Conservation (phyloP, 257 asterid species). For the Nicotiana otophora region DNA sequence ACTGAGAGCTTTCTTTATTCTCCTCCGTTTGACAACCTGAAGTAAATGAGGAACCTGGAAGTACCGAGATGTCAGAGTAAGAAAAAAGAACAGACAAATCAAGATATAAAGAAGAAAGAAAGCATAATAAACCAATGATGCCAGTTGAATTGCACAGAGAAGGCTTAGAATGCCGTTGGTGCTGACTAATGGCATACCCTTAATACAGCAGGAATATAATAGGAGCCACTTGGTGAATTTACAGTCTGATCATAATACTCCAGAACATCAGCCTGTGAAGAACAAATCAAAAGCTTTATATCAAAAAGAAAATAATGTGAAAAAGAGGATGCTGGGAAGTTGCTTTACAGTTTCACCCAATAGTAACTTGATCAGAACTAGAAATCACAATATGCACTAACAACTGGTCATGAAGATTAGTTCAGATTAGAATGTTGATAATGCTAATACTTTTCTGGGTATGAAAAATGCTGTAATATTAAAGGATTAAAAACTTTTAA, state of each 20-base stretch:
- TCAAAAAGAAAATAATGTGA: background rate
- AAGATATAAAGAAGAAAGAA: background rate
- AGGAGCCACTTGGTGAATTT: slow-evolving; percentile 82
- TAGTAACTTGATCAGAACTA: too few relatives aligned
- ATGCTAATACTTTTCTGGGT: too few relatives aligned
- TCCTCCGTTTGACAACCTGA: slow-evolving; percentile 79
- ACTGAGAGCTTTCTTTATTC: slow-evolving; percentile 62
- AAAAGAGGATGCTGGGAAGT: background rate
- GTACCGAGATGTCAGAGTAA: background rate
- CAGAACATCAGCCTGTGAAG: slow-evolving; percentile 88
- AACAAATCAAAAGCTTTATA: background rate
- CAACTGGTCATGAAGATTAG: too few relatives aligned
- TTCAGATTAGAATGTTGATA: too few relatives aligned
- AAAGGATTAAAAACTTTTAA: too few relatives aligned
- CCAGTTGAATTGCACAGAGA: slow-evolving; percentile 4
- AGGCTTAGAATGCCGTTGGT: slow-evolving; percentile 11
- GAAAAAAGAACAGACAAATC: background rate
- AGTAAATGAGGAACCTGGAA: slow-evolving; percentile 80
- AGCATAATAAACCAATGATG: background rate
- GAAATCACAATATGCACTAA: too few relatives aligned
- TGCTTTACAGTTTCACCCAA: background rate
- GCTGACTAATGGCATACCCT: slow-evolving; percentile 54
- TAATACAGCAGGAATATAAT: slow-evolving; percentile 88
- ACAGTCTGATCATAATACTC: slow-evolving; percentile 91
- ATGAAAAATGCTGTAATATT: too few relatives aligned